Conservation (phyloP, 495 filamentous ascomycete species). For the Entonaema liquescens region DNA sequence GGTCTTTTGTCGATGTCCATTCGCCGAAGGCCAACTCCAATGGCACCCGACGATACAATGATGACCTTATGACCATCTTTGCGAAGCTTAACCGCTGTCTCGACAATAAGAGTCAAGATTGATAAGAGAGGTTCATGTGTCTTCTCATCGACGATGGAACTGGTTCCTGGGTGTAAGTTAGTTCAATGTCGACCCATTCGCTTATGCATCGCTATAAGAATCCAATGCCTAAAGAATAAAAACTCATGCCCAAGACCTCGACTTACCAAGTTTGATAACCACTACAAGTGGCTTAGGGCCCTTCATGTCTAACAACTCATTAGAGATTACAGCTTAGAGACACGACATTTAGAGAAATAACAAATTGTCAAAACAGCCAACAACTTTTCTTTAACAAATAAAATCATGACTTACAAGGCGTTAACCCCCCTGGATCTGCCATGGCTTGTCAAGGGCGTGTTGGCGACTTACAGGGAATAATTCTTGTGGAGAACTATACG, state of each 20-base stretch:
- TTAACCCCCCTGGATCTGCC: conserved; percentile 31
- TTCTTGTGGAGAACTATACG: conserved; percentile 21
- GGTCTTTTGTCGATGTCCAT: conserved; percentile 92
- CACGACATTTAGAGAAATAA: background rate
- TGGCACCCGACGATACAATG: conserved; percentile 95
- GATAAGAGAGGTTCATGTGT: conserved; percentile 97
- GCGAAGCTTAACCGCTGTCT: conserved; percentile 84
- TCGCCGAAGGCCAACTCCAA: conserved; percentile 87
- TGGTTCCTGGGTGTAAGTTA: conserved; percentile 72
- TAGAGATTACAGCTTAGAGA: conserved; percentile 17
- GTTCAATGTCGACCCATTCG: conserved; percentile 7
- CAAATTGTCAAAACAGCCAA: background rate
- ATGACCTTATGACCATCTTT: conserved; percentile 94
- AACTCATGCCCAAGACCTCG: background rate
- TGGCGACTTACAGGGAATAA: conserved; percentile 9
- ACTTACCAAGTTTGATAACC: conserved; percentile 93
- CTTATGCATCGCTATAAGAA: background rate
- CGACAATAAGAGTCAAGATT: conserved; percentile 87
- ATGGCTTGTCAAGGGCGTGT: conserved; percentile 36
- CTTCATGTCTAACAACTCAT: conserved; percentile 57
- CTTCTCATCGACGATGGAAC: conserved; percentile 95
- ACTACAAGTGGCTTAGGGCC: conserved; percentile 69
- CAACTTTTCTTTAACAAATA: conserved; percentile 7
- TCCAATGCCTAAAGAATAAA: background rate
- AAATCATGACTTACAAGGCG: conserved; percentile 41